These are phyloP conservation scores for Sphagnum tenellum DNA, from an alignment of 225 moss, liverwort and hornwort genomes.

Conservation along the genomic window DNA sequence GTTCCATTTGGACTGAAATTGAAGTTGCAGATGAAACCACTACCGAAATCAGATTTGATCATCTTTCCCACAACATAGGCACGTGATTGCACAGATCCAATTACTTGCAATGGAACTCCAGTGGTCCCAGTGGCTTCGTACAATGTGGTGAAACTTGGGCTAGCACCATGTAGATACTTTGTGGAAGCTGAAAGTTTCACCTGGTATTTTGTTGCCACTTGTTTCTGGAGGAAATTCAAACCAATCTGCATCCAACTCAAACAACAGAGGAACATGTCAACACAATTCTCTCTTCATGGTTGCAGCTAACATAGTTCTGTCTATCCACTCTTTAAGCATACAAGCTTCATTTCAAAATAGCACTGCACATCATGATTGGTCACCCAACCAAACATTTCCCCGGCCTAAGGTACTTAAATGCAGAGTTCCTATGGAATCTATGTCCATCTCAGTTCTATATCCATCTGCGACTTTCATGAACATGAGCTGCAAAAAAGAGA, in stretches of 20 bases:
- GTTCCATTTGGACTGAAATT: slow-evolving; percentile 26
- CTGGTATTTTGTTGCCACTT: slow-evolving; percentile 20
- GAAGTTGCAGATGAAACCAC: slow-evolving; percentile 37
- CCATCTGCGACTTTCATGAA: too few species aligned
- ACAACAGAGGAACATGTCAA: background rate
- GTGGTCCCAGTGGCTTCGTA: slow-evolving; percentile 17
- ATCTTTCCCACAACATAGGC: slow-evolving; percentile 65
- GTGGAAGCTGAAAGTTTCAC: slow-evolving; percentile 33
- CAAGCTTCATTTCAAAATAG: background rate
- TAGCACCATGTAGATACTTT: slow-evolving; percentile 68
- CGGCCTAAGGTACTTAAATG: too few species aligned
- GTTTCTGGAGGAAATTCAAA: slow-evolving; percentile 42
- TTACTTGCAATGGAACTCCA: slow-evolving; percentile 42
- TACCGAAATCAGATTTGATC: slow-evolving; percentile 59
- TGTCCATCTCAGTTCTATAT: too few species aligned
- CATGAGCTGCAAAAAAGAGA: background rate
- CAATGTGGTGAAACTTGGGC: slow-evolving; percentile 51
- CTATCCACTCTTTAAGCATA: background rate
- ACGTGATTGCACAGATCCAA: slow-evolving; percentile 42
- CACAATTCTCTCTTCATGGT: background rate
- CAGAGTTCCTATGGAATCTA: too few species aligned
- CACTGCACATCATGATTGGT: background rate
- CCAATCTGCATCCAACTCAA: slow-evolving; percentile 16
- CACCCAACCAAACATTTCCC: too few species aligned
- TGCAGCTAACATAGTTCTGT: too few species aligned